Percentiles rank a stretch among this genome's conserved stretches.
phyloP scores from a whole-genome alignment of 192 early-diverging fungal species.

The Globomyces pollinis-pini region DNA sequence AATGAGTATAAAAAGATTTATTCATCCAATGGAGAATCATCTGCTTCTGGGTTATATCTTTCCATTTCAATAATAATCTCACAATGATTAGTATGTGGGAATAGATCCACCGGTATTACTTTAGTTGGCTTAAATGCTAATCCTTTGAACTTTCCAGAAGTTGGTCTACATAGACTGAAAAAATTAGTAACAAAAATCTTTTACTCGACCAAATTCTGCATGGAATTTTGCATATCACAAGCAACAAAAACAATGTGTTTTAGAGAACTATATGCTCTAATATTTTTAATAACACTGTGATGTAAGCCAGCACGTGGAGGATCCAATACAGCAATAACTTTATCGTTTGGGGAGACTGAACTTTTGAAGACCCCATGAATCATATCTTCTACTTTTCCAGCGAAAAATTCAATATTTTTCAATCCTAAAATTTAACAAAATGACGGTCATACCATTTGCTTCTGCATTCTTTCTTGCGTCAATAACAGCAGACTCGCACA shows the following conservation, averaged over 20 bases:
- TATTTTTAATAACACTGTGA: conserved; percentile 49
- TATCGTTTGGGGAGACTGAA: conserved; percentile 33
- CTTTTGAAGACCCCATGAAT: conserved; percentile 27
- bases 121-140: conserved; percentile 50
- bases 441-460: conserved; percentile 34
- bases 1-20: too few relatives aligned
- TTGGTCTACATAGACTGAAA: conserved; percentile 58
- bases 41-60: neutral
- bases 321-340: conserved; percentile 67
- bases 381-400: conserved; percentile 54
- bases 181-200: conserved; percentile 14
- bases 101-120: conserved; percentile 62
- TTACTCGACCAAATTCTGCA: conserved; percentile 58
- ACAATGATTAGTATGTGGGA: conserved; percentile 64
- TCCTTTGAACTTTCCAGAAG: conserved; percentile 51
- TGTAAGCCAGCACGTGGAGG: conserved; percentile 63
- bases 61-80: conserved; percentile 46
- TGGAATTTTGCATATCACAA: conserved; percentile 54
- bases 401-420: conserved; percentile 58
- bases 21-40: too few relatives aligned
- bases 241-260: conserved; percentile 58
- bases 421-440: conserved; percentile 1
- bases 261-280: conserved; percentile 48
- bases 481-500: conserved; percentile 55
- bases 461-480: conserved; percentile 65